These are phyloP conservation scores for Boletus fagicola DNA, from an alignment of 768 basidiomycete species.

Conservation along the genomic window DNA sequence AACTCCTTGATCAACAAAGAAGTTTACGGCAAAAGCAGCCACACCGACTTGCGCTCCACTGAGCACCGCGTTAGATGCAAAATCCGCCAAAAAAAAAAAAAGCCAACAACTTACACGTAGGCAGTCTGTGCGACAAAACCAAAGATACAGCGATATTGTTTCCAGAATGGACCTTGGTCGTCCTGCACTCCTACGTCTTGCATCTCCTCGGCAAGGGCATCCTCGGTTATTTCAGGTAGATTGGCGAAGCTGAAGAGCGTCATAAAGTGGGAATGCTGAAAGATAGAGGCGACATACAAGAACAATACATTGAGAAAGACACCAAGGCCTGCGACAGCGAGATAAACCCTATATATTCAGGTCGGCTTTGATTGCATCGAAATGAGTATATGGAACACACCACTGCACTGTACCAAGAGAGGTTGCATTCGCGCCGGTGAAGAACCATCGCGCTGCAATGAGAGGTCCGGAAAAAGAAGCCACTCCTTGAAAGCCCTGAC, in stretches of 20 bases:
- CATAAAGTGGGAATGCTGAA: background rate
- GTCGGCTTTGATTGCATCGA: conserved; percentile 1
- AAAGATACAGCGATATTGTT: conserved; percentile 67
- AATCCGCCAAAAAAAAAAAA: background rate
- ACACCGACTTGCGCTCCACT: conserved; percentile 67
- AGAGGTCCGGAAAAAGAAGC: conserved; percentile 73
- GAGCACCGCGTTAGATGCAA: background rate
- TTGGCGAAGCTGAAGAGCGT: conserved; percentile 52
- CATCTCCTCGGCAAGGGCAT: conserved; percentile 54
- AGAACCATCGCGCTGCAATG: conserved; percentile 75
- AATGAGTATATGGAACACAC: conserved; percentile 26
- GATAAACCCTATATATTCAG: conserved; percentile 49
- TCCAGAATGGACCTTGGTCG: conserved; percentile 58
- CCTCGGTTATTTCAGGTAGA: conserved; percentile 70
- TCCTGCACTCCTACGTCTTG: conserved; percentile 38
- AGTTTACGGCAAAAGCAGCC: conserved; percentile 68
- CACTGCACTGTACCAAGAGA: conserved; percentile 69
- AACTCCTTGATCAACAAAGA: conserved; percentile 59
- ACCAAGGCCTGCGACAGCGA: conserved; percentile 64
- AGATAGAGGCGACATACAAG: conserved; percentile 41
- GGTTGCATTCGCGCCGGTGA: conserved; percentile 59
- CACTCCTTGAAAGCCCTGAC: conserved; percentile 76
- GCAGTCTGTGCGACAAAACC: conserved; percentile 72
- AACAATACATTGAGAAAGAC: conserved; percentile 61
- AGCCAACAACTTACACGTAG: conserved; percentile 47